phyloP scores from a whole-genome alignment of 2,329 filamentous ascomycete genomes.

The Tolypocladium endophyticum region DNA sequence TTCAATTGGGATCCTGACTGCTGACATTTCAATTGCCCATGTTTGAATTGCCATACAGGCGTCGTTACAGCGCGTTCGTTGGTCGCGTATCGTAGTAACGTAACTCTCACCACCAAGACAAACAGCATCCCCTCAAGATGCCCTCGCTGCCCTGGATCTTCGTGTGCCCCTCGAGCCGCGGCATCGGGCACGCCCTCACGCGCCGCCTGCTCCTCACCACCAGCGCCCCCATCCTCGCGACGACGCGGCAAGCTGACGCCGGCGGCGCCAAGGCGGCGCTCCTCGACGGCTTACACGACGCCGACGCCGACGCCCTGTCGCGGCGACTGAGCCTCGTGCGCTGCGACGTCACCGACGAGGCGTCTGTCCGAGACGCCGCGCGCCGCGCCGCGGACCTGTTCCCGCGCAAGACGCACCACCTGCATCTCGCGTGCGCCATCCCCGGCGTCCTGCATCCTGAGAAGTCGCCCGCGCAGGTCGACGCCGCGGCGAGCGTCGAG shows the following conservation, averaged over 20 bases:
- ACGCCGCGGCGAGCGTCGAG: constrained; percentile 48
- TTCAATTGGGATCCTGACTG: not conserved
- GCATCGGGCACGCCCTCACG: constrained; percentile 38
- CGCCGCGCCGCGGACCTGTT: constrained; percentile 40
- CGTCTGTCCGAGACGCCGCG: constrained; percentile 47
- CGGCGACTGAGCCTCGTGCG: constrained; percentile 27
- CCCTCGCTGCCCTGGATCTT: constrained; percentile 40
- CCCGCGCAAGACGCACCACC: constrained; percentile 38
- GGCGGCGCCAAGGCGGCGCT: constrained; percentile 21
- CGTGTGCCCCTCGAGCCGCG: constrained; percentile 34
- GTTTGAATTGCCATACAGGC: too few relatives aligned
- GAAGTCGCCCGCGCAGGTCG: constrained; percentile 56
- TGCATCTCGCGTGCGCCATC: constrained; percentile 59
- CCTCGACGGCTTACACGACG: constrained; percentile 16
- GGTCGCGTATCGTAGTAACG: too few relatives aligned
- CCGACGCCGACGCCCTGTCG: constrained; percentile 9
- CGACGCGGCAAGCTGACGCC: constrained; percentile 26
- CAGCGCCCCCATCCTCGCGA: constrained; percentile 35
- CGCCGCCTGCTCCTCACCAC: constrained; percentile 37
- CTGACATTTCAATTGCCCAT: not conserved
- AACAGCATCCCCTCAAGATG: constrained; percentile 14
- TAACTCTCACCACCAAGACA: not conserved
- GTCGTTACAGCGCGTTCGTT: too few relatives aligned
- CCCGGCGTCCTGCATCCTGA: constrained; percentile 67
- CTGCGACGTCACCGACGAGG: constrained; percentile 47